phyloP scores from a whole-genome alignment of 768 basidiomycete genomes.

The Roridomyces roridus region DNA sequence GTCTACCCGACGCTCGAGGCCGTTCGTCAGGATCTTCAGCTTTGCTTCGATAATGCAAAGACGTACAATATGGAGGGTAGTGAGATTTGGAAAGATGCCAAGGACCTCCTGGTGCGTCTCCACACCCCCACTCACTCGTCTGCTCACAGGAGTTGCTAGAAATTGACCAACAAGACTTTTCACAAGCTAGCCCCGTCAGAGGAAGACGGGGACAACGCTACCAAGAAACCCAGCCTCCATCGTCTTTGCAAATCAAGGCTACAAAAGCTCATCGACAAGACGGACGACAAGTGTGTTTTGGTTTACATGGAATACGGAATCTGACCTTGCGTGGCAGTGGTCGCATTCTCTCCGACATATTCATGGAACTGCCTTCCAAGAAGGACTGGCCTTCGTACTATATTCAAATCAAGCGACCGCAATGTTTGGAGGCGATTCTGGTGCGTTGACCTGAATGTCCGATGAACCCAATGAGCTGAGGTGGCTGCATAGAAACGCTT shows the following conservation, averaged over 20 bases:
- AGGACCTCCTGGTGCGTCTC: slow-evolving; percentile 71
- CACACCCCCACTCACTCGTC: background rate
- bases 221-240: slow-evolving; percentile 64
- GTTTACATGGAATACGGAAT: background rate
- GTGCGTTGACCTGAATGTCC: slow-evolving; percentile 49
- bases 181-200: slow-evolving; percentile 50
- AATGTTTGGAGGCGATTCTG: slow-evolving; percentile 78
- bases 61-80: slow-evolving; percentile 84
- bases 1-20: slow-evolving; percentile 68
- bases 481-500: slow-evolving; percentile 69
- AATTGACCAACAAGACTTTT: slow-evolving; percentile 56
- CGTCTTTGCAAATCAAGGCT: slow-evolving; percentile 72
- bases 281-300: slow-evolving; percentile 68
- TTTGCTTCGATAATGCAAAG: slow-evolving; percentile 83
- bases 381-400: slow-evolving; percentile 85
- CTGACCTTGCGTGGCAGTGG: slow-evolving; percentile 51
- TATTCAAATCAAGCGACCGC: slow-evolving; percentile 77
- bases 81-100: slow-evolving; percentile 82
- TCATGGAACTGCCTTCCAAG: slow-evolving; percentile 84
- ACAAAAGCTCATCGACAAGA: slow-evolving; percentile 75
- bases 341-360: slow-evolving; percentile 70
- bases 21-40: slow-evolving; percentile 75
- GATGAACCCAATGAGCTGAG: background rate
- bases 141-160: slow-evolving; percentile 38
- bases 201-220: slow-evolving; percentile 46